Evolutionary conservation across 805 yeast genomes (phyloP), one percentile per base, ranked within the genome.

Genomic region (Metschnikowia baotianmanensis): DNA sequence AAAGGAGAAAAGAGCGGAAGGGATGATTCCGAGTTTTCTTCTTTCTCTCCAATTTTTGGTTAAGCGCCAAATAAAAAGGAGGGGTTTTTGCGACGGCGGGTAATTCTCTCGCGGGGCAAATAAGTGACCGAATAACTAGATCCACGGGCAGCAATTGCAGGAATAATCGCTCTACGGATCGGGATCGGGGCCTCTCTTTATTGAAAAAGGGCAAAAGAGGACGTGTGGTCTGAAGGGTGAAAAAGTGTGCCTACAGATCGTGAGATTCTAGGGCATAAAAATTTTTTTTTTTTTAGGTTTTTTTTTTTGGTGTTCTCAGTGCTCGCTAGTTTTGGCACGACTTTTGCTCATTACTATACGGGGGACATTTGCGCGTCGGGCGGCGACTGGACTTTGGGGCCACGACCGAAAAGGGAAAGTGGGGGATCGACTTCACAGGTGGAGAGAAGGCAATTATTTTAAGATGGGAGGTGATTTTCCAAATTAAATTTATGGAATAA

Each of bases 61-160:
- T n/a, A 18, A 6, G n/a, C n/a, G n/a, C n/a, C n/a, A n/a, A n/a
- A n/a, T n/a, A n/a, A n/a, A n/a, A n/a, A n/a, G n/a, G 15, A 30
- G 21, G 18, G 18, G 33, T 23, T n/a, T 29, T 29, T 39, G 38
- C 38, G 43, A 18, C 20, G 46, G 30, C 38, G 38, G 34, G 20
- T 11, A 25, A n/a, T 13, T 29, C 23, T 15, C 39, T 36, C 25
- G 26, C 19, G 20, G 43, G 35, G 46, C 45, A 37, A 40, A 39
- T 39, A 47, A 47, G 42, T 45, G 42, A 47, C 27, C 27, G 31
- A 45, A 47, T 47, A 47, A 45, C 33, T 47, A 36, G 46, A 40
- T 39, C 43, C 47, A 45, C 37, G 23, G 18, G 39, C 39, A 34
- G 43, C 43, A 40, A 40, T 30, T 34, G 43, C 39, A 17, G n/a